phyloP scores from a whole-genome alignment of 306 rosid genomes.

The Acacia confusa region DNA sequence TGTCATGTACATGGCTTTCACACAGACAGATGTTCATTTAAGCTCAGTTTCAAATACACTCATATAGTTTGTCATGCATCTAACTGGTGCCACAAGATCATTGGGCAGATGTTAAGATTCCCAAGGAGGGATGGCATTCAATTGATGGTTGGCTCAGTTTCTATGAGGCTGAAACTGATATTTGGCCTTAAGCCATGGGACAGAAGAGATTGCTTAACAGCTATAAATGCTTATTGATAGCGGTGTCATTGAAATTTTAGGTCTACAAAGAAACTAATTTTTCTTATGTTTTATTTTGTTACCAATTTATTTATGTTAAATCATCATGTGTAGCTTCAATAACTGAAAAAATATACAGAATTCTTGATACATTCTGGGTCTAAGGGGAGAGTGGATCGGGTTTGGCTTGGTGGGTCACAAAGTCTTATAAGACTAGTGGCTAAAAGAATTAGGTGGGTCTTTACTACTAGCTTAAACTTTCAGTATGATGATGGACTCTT shows the following conservation, averaged over 20 bases:
- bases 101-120: not conserved
- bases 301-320: not conserved
- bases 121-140: not conserved
- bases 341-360: not conserved
- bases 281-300: not conserved
- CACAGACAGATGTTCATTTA: not conserved
- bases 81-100: not conserved
- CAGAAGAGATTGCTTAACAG: not conserved
- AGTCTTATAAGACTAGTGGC: no score
- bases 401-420: not conserved
- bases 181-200: not conserved
- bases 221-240: not conserved
- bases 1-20: not conserved
- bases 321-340: not conserved
- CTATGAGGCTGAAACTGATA: not conserved
- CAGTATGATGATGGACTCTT: no score
- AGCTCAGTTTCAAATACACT: not conserved
- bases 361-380: not conserved
- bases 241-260: not conserved
- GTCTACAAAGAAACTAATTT: not conserved
- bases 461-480: no score
- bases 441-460: no score
- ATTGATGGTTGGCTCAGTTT: not conserved
- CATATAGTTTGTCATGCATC: conserved; percentile 7
- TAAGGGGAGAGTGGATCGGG: not conserved